phyloP scores from a whole-genome alignment of 768 basidiomycete species.

The Leccinum arenicola region DNA sequence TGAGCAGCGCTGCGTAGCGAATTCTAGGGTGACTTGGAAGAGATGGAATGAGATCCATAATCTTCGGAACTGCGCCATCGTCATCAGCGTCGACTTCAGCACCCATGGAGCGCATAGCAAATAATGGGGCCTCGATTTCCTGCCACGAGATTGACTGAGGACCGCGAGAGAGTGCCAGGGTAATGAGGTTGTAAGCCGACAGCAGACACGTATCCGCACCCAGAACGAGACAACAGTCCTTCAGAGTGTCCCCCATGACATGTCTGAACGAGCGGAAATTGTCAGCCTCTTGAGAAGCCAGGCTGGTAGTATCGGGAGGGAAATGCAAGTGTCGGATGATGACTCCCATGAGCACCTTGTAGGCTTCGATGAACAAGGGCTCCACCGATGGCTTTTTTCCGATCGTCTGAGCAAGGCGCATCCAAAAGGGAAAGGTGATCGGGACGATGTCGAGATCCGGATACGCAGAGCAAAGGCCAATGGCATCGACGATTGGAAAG shows the following conservation, averaged over 20 bases:
- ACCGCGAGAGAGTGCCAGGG: constrained; percentile 62
- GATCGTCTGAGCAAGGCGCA: constrained; percentile 88
- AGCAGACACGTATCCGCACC: constrained; percentile 82
- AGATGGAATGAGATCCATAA: constrained; percentile 90
- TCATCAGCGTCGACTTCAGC: constrained; percentile 85
- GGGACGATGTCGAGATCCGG: constrained; percentile 93
- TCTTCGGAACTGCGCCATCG: constrained; percentile 85
- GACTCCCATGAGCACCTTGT: constrained; percentile 76
- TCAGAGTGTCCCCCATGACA: constrained; percentile 98
- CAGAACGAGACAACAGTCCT: constrained; percentile 95
- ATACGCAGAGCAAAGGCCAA: constrained; percentile 90
- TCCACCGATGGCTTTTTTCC: constrained; percentile 71
- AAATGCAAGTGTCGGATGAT: constrained; percentile 92
- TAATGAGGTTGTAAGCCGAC: constrained; percentile 79
- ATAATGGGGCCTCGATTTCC: constrained; percentile 94
- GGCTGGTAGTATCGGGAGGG: constrained; percentile 62
- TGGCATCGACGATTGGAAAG: constrained; percentile 93
- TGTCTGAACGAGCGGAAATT: constrained; percentile 94
- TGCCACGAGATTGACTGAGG: constrained; percentile 77
- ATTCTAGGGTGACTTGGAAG: constrained; percentile 89
- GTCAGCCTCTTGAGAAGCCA: constrained; percentile 85
- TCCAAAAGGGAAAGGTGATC: constrained; percentile 99
- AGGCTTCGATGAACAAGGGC: constrained; percentile 79
- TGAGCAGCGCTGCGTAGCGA: constrained; percentile 92
- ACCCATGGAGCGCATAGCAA: constrained; percentile 98